Conservation (phyloP, 768 basidiomycete genomes). For the Pleurotus cornucopiae region DNA sequence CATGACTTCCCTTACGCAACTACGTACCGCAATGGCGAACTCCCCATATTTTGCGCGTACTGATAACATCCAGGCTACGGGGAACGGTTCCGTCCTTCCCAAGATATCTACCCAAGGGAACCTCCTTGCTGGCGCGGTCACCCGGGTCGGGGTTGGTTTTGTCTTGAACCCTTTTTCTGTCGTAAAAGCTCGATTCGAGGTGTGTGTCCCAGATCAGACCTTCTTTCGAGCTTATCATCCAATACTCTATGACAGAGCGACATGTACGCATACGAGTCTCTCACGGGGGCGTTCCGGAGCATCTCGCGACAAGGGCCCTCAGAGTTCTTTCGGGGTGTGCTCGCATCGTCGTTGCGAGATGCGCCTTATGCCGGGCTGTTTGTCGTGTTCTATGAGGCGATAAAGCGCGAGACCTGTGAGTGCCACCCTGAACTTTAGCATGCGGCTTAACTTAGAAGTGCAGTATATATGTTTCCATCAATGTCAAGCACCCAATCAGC, state of each 20-base stretch:
- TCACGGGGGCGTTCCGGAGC: conserved; percentile 53
- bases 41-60: conserved; percentile 62
- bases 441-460: conserved; percentile 2
- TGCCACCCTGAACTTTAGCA: conserved; percentile 2
- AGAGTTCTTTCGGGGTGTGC: conserved; percentile 80
- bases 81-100: conserved; percentile 55
- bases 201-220: conserved; percentile 23
- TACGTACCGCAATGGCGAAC: conserved; percentile 72
- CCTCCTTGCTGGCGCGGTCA: conserved; percentile 78
- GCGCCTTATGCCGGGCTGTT: conserved; percentile 94
- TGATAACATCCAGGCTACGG: conserved; percentile 16
- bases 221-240: not conserved
- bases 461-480: conserved; percentile 40
- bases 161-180: conserved; percentile 88
- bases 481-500: conserved; percentile 42
- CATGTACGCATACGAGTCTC: conserved; percentile 64
- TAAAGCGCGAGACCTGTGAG: conserved; percentile 72
- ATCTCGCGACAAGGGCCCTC: conserved; percentile 69
- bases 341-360: conserved; percentile 87
- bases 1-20: conserved; percentile 80
- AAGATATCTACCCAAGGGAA: conserved; percentile 76
- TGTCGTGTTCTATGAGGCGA: conserved; percentile 81
- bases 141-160: conserved; percentile 78
- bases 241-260: conserved; percentile 51
- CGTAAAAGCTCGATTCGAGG: conserved; percentile 91